phyloP scores from a whole-genome alignment of 108 stramenopile genomes.

The Fistulifera pelliculosa region DNA sequence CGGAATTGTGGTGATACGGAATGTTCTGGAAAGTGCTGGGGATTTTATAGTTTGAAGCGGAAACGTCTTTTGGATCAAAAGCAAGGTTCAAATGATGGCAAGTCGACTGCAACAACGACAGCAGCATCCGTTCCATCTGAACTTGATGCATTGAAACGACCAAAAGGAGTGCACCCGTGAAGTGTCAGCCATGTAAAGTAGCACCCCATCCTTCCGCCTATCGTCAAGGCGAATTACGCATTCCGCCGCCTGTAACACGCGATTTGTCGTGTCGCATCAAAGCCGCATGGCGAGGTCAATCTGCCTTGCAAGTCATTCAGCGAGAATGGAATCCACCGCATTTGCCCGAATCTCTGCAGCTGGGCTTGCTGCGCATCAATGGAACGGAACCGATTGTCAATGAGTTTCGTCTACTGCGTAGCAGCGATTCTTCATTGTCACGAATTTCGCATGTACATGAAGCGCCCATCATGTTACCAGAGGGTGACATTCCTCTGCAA shows the following conservation, averaged over 20 bases:
- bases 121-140: too few relatives aligned
- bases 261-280: constrained; percentile 46
- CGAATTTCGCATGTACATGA: constrained; percentile 77
- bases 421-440: constrained; percentile 54
- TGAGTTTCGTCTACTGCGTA: constrained; percentile 24
- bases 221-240: constrained; percentile 26
- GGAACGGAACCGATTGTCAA: constrained; percentile 18
- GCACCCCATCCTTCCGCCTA: too few relatives aligned
- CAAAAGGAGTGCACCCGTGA: neutral
- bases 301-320: constrained; percentile 36
- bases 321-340: constrained; percentile 35
- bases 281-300: constrained; percentile 65
- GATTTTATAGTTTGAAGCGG: constrained; percentile 66
- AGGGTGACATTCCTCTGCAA: constrained; percentile 29
- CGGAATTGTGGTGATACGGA: constrained; percentile 56
- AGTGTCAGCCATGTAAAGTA: too few relatives aligned
- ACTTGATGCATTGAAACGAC: too few relatives aligned
- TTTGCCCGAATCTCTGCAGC: constrained; percentile 24
- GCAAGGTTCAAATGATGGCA: constrained; percentile 6
- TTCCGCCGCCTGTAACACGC: constrained; percentile 49
- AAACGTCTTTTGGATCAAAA: constrained; percentile 38
- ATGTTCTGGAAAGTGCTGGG: constrained; percentile 72
- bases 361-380: constrained; percentile 55
- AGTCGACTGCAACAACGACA: neutral
- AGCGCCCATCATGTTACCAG: constrained; percentile 56